Percentiles rank a stretch among this genome's conserved stretches.
phyloP scores from a whole-genome alignment of 1,139 yeast genomes.

The Geotrichum restrictum region DNA sequence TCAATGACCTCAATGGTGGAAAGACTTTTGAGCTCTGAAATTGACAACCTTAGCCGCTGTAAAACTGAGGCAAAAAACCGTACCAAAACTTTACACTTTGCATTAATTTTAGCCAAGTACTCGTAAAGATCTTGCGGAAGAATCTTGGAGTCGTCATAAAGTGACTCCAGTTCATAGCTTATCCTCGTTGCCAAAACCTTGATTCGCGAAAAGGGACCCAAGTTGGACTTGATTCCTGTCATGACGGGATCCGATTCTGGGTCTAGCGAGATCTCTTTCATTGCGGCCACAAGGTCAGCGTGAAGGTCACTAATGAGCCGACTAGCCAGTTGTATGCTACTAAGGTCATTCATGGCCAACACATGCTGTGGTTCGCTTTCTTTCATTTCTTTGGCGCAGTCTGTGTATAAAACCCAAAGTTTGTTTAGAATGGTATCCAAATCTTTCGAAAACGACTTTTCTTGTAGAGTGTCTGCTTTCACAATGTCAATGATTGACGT shows the following conservation, averaged over 20 bases:
- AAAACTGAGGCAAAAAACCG: slow-evolving; percentile 12
- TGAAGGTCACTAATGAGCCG: slow-evolving; percentile 13
- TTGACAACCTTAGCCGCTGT: slow-evolving; percentile 5
- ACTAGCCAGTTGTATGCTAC: slow-evolving; percentile 16
- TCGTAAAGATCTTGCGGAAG: slow-evolving; percentile 10
- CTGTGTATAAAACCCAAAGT: slow-evolving; percentile 16
- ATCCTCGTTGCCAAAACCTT: slow-evolving; percentile 18
- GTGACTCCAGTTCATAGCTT: slow-evolving; percentile 15
- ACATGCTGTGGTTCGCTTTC: slow-evolving; percentile 15
- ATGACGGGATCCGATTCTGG: slow-evolving; percentile 6
- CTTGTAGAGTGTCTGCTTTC: slow-evolving; percentile 20
- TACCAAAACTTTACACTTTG: slow-evolving; percentile 12
- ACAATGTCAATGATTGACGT: slow-evolving; percentile 22
- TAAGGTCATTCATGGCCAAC: slow-evolving; percentile 18
- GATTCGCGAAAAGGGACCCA: slow-evolving; percentile 11
- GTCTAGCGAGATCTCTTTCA: slow-evolving; percentile 7
- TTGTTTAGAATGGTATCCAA: slow-evolving; percentile 19
- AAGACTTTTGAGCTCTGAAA: background rate
- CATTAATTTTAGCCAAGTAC: slow-evolving; percentile 5
- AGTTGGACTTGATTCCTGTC: slow-evolving; percentile 9
- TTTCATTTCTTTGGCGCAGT: slow-evolving; percentile 8
- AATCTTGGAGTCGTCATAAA: slow-evolving; percentile 8
- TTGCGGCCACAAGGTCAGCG: slow-evolving; percentile 6
- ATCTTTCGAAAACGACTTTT: slow-evolving; percentile 12
- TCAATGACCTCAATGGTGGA: slow-evolving; percentile 10